Evolutionary conservation across 208 protist species (phyloP), one percentile per base, ranked within the genome.

Genomic region (Trypanosoma cruzi): DNA sequence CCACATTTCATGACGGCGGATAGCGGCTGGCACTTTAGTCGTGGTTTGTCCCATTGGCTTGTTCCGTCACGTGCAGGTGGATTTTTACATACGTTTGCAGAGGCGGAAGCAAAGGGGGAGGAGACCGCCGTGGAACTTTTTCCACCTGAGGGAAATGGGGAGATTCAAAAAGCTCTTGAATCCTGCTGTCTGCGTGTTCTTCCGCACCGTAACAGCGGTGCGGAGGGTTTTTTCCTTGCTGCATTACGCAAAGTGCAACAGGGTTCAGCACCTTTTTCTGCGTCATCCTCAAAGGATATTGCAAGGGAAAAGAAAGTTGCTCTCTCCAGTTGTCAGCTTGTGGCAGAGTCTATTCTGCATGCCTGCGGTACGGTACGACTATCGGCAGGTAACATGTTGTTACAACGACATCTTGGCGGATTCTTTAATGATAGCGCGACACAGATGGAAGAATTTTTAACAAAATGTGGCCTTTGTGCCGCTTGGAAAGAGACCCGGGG

Each of bases 151-250:
- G 60, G 31, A 1, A 50, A 24, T 46, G 65, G 68, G n/a, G 46
- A 3, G 22, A 36, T 67, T 29, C 59, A 42, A 29, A 20, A 16
- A 2, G 62, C 58, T 5, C 34, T 49, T 36, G 77, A 64, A 20
- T 53, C 62, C 14, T 85, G 81, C 68, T 86, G 82, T 40, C 71
- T 82, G 6, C 84, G 90, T 8, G 81, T 95, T 22, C 63, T 95
- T 42, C 90, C 90, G 18, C 90, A 95, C 65, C 67, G 63, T 2
- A 88, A 85, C 60, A 22, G 48, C 8, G 71, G 85, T 31, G 65
- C 75, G 13, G 86, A 95, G 61, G 90, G 86, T 29, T 95, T 95
- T 67, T 95, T 93, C 49, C 37, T 93, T 37, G 86, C 83, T 4
- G 67, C 89, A 20, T 61, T 95, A 32, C 64, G 72, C 1, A 81